Evolutionary conservation across 805 yeast species (phyloP).

Genomic region (Candida easanensis): DNA sequence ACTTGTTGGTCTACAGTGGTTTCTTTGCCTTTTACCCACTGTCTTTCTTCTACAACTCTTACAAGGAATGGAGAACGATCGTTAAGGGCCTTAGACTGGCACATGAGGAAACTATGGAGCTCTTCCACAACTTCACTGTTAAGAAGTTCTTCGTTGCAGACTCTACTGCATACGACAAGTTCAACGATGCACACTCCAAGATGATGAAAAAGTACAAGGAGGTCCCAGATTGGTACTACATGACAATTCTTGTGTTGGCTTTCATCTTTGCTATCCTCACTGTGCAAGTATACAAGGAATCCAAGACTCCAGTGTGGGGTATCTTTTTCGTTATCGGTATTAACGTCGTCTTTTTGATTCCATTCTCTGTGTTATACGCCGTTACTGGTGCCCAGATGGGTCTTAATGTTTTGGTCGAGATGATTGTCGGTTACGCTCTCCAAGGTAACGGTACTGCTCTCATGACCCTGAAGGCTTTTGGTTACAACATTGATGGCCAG

Average conservation of each 20-base stretch:
- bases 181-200: slow-evolving; percentile 29
- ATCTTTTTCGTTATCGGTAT: slow-evolving; percentile 50
- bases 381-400: slow-evolving; percentile 47
- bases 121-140: slow-evolving; percentile 3
- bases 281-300: slow-evolving; percentile 41
- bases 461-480: slow-evolving; percentile 49
- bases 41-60: slow-evolving; percentile 43
- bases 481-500: slow-evolving; percentile 60
- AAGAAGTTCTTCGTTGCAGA: background rate
- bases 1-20: slow-evolving; percentile 56
- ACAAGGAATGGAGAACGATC: slow-evolving; percentile 41
- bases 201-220: slow-evolving; percentile 58
- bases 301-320: slow-evolving; percentile 59
- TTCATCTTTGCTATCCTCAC: slow-evolving; percentile 43
- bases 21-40: slow-evolving; percentile 46
- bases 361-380: slow-evolving; percentile 45
- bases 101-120: slow-evolving; percentile 4
- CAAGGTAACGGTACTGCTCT: slow-evolving; percentile 51
- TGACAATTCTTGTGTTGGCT: slow-evolving; percentile 40
- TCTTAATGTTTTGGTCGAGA: slow-evolving; percentile 51
- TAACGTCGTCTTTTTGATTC: slow-evolving; percentile 48
- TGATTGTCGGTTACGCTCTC: slow-evolving; percentile 53
- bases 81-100: slow-evolving; percentile 10
- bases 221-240: slow-evolving; percentile 52
- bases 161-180: slow-evolving; percentile 5